A percentile compares a stretch with the other conserved stretches of the same genome.
Evolutionary conservation across 2,329 filamentous ascomycete species (phyloP).

Genomic region (Clarireedia hainanense): DNA sequence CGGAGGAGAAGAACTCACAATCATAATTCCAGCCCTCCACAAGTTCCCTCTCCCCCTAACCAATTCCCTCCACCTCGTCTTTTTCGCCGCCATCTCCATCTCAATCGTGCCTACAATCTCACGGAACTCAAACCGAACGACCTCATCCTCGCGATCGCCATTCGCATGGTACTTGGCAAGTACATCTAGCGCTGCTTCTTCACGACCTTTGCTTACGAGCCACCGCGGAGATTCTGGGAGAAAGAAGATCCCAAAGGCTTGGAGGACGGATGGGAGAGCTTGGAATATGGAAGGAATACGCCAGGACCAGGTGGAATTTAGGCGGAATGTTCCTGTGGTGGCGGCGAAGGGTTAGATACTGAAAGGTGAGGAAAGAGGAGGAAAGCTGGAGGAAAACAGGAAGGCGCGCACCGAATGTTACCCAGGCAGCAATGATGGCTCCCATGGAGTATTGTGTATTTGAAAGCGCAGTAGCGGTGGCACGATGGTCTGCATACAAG

Average conservation of each 20-base stretch:
- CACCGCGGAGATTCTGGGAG: conserved; percentile 53
- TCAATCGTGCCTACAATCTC: conserved; percentile 14
- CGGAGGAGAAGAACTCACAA: not conserved
- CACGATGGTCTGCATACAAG: conserved; percentile 20
- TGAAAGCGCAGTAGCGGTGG: conserved; percentile 29
- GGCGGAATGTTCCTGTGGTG: conserved; percentile 5
- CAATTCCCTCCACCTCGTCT: conserved; percentile 13
- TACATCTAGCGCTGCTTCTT: conserved; percentile 42
- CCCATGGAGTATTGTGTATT: conserved; percentile 31
- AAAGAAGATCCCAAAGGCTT: conserved; percentile 38
- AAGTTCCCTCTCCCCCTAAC: conserved; percentile 11
- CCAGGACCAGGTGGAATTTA: conserved; percentile 15
- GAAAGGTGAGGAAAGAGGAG: too few relatives aligned
- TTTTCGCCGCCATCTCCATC: conserved; percentile 31
- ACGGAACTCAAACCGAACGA: conserved; percentile 38
- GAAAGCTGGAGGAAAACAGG: not conserved
- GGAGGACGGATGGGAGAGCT: conserved; percentile 13
- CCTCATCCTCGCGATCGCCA: conserved; percentile 38
- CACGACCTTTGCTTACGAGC: conserved; percentile 45
- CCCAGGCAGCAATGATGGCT: conserved; percentile 34
- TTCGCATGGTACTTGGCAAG: conserved; percentile 48
- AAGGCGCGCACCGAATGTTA: conserved; percentile 28
- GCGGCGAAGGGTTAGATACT: too few relatives aligned
- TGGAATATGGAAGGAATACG: conserved; percentile 15
- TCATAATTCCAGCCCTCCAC: conserved; percentile 12